Base-by-base conservation (phyloP, 2,329 filamentous ascomycete genomes). In the Fusarium circinatum region DNA sequence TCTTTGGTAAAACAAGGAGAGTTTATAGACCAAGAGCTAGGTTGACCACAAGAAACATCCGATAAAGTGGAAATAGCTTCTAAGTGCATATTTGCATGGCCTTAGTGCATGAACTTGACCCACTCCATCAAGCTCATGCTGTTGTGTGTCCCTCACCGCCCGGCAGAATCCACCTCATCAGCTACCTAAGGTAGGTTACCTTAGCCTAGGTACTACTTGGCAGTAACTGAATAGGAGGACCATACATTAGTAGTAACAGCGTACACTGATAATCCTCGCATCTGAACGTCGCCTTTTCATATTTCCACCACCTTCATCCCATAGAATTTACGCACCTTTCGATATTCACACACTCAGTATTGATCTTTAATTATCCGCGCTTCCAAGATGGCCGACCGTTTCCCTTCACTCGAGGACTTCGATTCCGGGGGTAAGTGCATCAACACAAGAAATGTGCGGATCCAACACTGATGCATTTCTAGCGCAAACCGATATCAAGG, bases 341-440 rank as follows among this genome's bases (percentile, higher is more conserved):
- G 39, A 73, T 44, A 41, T 45, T 39, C 57, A 54, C 41, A 67
- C 38, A 49, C 28, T n/a, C 22, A 55, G 41, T 42, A 38, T 58
- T 44, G 52, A 70, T 36, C 55, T 36, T 22, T 61, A 39, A 30
- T 49, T 38, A 28, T 28, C 48, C 28, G 51, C 51, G 52, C 52
- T 70, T 57, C 56, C 56, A 85, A 79, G 49, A 95, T 95, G 93
- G 93, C 93, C 55, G 92, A 94, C 84, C 87, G 92, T 79, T 95
- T 95, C 82, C 93, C 93, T 77, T 94, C 93, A 51, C 85, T 95
- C 78, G 93, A 95, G 83, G 93, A 95, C 79, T 93, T 95, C 80
- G 91, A 93, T 82, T 88, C 88, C 36, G 89, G 88, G 78, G 88
- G 89, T 90, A 83, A 82, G 86, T 78, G 48, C 60, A 77, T 70